Conservation (phyloP, 1,284 basidiomycete species). For the Coriolopsis trogii region DNA sequence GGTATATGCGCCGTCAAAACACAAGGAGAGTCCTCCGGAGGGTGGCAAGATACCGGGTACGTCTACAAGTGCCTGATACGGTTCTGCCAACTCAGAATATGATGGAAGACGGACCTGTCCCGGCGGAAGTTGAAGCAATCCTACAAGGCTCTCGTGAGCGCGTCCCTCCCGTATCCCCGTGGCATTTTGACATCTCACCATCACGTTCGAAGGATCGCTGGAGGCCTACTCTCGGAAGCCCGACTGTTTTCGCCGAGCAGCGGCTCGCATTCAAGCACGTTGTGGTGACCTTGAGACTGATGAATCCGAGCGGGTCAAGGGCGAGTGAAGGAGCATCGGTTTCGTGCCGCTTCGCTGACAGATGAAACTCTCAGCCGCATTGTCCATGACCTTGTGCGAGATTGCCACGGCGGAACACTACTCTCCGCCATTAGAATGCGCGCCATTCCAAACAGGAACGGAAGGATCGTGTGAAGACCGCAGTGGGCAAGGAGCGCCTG, state of each 20-base stretch:
- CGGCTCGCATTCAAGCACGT: slow-evolving; percentile 45
- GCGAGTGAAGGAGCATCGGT: slow-evolving; percentile 25
- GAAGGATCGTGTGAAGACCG: too few species aligned
- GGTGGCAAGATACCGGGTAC: neutral
- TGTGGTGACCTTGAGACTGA: slow-evolving; percentile 63
- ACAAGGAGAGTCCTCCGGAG: neutral
- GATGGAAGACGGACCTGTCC: neutral
- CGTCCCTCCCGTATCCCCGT: neutral
- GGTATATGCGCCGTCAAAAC: slow-evolving; percentile 11
- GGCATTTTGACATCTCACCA: neutral
- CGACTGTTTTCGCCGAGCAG: slow-evolving; percentile 66
- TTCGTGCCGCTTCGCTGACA: too few species aligned
- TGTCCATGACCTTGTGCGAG: slow-evolving; percentile 78
- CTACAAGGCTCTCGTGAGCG: slow-evolving; percentile 15
- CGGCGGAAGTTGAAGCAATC: slow-evolving; percentile 14
- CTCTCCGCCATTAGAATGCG: slow-evolving; percentile 69
- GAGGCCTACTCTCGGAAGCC: slow-evolving; percentile 40
- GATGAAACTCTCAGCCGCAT: slow-evolving; percentile 60
- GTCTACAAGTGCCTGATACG: neutral
- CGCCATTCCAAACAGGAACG: slow-evolving; percentile 35
- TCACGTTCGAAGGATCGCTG: slow-evolving; percentile 18
- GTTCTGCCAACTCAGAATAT: neutral
- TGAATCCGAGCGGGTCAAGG: slow-evolving; percentile 61
- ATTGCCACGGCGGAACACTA: slow-evolving; percentile 68
- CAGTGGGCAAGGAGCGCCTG: slow-evolving; percentile 8